A percentile compares a stretch with the other conserved stretches of the same genome.
phyloP scores from a whole-genome alignment of 108 stramenopile species.

The Skeletonema menzelii region DNA sequence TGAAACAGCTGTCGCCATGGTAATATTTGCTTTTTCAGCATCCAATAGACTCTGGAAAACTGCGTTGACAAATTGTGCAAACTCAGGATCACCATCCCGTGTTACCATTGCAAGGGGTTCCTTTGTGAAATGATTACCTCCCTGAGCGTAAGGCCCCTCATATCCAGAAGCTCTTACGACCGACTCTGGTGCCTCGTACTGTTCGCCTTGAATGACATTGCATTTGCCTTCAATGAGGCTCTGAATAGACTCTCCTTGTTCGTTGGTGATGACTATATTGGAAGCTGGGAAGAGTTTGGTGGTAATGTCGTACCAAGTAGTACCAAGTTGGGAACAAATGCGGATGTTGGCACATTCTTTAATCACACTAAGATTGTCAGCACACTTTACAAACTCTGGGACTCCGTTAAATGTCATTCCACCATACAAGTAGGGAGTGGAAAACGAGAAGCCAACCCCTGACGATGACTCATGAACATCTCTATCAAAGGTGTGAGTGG shows the following conservation, averaged over 20 bases:
- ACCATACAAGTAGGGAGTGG: background rate
- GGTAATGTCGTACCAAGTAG: background rate
- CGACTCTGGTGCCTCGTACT: constrained; percentile 14
- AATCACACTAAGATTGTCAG: constrained; percentile 26
- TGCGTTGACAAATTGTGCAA: constrained; percentile 32
- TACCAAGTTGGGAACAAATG: too few relatives aligned
- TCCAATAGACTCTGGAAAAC: constrained; percentile 21
- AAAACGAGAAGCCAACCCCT: constrained; percentile 2
- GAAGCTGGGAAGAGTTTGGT: constrained; percentile 26
- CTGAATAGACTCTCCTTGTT: too few relatives aligned
- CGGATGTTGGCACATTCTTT: background rate
- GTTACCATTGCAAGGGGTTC: constrained; percentile 27
- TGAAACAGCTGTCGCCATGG: background rate
- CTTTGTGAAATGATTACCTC: constrained; percentile 1
- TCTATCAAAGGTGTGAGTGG: constrained; percentile 43
- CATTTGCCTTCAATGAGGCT: constrained; percentile 2
- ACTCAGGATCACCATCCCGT: constrained; percentile 12
- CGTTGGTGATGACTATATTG: constrained; percentile 7
- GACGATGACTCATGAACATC: constrained; percentile 33
- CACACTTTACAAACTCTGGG: constrained; percentile 14
- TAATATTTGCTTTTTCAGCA: constrained; percentile 36
- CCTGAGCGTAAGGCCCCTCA: background rate
- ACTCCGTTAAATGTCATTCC: background rate
- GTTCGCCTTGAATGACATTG: constrained; percentile 16
- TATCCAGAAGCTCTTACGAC: constrained; percentile 18